Base-by-base conservation (phyloP, 2,329 filamentous ascomycete species). In the Ophidiomyces ophidiicola region DNA sequence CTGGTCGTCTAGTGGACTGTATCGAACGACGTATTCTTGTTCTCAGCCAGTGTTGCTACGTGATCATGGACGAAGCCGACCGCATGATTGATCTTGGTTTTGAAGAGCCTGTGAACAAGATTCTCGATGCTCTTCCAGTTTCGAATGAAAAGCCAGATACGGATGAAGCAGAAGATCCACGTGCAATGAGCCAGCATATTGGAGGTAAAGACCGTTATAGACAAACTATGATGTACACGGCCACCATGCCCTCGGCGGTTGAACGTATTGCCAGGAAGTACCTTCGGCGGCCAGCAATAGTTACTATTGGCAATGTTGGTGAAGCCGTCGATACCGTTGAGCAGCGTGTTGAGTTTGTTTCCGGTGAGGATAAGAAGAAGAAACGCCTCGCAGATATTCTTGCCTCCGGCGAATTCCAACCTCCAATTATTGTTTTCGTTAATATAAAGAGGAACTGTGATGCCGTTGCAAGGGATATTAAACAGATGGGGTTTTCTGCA, bases 211-310 rank as follows among this genome's bases (percentile, higher is more conserved):
- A 86, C 53, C 74, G 82, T 15, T 96, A 96, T 65, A 72, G 90
- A 43, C 88, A 98, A 61, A 98, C 90, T 0, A 98, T 98, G 90
- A 98, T 98, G 90, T 98, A 96, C 75, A 96, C 90, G 48, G 90
- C 90, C 38, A 98, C 90, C 19, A 98, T 98, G 90, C 87, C 90
- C 1, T 67, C 82, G 0, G 76, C 82, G 0, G 83, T 98, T 11
- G 90, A 98, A 58, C 82, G 83, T 46, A 96, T 98, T 47, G 90
- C 90, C n/a, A 81, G 87, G 52, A 94, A 94, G 58, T 98, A 98
- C 56, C 76, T 96, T 11, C 82, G 88, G 1, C 77, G 90, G 8
- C 90, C 90, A 0, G 90, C 90, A 14, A 90, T 87, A 36, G 86
- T 94, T 26, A 94, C 82, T 0, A 96, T 98, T 47, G 90, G 90